Percentiles rank a stretch among this genome's conserved stretches.
phyloP scores from a whole-genome alignment of 169 alveolate genomes.

The Cryptosporidium ubiquitum region DNA sequence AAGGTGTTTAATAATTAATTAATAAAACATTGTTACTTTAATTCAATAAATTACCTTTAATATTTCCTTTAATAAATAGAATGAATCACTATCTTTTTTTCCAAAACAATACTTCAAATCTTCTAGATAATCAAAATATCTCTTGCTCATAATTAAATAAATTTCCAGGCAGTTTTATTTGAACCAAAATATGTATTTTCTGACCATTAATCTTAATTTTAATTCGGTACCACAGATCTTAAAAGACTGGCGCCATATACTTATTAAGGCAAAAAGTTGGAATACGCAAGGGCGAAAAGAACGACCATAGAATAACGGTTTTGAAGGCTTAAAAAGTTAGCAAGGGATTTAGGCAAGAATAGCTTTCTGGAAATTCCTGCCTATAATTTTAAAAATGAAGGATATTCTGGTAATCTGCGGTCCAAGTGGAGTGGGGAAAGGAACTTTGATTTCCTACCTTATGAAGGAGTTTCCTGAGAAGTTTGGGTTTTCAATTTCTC shows the following conservation, averaged over 20 bases:
- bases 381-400: neutral
- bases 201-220: neutral
- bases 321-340: neutral
- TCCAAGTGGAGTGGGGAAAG: constrained; percentile 85
- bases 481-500: constrained; percentile 81
- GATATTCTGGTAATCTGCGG: constrained; percentile 80
- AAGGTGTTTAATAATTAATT: neutral
- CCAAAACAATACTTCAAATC: neutral
- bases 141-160: neutral
- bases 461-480: constrained; percentile 76
- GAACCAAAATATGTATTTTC: neutral
- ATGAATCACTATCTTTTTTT: constrained; percentile 16
- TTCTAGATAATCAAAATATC: neutral
- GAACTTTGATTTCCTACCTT: constrained; percentile 80
- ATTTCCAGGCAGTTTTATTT: neutral
- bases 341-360: neutral
- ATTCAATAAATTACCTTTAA: constrained; percentile 30
- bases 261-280: neutral
- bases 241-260: constrained; percentile 9
- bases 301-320: neutral
- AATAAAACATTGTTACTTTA: neutral
- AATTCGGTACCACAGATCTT: constrained; percentile 11
- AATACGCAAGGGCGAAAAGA: neutral
- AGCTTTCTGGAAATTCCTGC: neutral
- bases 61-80: neutral